Evolutionary conservation across 129 eudicot genomes (phyloP), one percentile per base, ranked within the genome.

Genomic region (Centella asiatica): DNA sequence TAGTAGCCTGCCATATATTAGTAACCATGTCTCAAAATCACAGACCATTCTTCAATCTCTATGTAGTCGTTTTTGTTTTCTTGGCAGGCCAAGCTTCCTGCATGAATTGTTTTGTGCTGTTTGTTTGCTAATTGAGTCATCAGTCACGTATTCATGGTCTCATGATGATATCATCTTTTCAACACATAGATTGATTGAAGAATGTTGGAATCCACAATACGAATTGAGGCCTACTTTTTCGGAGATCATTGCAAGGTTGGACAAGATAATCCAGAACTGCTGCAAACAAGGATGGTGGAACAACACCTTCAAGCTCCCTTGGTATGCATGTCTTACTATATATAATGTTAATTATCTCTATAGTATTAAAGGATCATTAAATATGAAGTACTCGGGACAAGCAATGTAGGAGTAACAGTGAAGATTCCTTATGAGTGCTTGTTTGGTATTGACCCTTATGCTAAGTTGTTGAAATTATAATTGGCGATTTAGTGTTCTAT

Each of bases 211-310:
- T 74, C 83, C 81, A 18, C 82, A 76, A 52, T 50, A 69, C 54
- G 20, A 45, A 46, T 39, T 67, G 48, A 74, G 99, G 79, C 99
- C 99, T 44, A 76, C 68, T 12, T 93, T 93, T 66, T 76, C 95
- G 2, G 96, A 88, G 76, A 65, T 88, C 61, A 93, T 93, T 36
- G 53, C 74, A 19, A 82, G 89, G 36, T 77, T 93, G 70, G 96
- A 93, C 73, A 85, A 72, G 60, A 77, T 93, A 31, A 79, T 82
- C 49, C 64, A 75, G 18, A 69, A 77, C 66, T 77, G 95, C 76
- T 69, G 89, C 31, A 93, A 93, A 78, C 85, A 88, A 0, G 99
- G 99, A 61, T 77, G 97, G 97, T 93, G 88, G 95, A 93, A 93
- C 71, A 96, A 85, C 68, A 68, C 96, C 46, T 93, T 93, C 78